Base-by-base conservation (phyloP, 768 basidiomycete species). In the Antrodiella citrinella region DNA sequence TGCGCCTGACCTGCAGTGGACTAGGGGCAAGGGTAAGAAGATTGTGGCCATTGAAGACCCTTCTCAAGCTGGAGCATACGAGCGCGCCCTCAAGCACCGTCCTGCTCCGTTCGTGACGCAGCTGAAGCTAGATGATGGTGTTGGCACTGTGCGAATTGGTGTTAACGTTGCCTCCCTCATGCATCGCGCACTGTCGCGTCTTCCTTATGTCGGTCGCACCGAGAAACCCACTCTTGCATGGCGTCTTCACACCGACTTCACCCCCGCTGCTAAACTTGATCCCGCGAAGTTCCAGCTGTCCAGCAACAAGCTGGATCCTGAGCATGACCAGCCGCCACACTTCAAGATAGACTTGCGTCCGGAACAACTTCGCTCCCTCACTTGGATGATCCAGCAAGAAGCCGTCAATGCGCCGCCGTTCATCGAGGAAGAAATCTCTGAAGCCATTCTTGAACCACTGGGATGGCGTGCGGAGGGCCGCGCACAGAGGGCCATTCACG, bases 391-490 rank as follows among this genome's bases (percentile, higher is more conserved):
- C 42, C 64, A 71, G 42, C 89, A 89, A 59, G 94, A 97, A 65
- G 69, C 76, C 1, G 50, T 58, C 1, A 69, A 79, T 26, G 79
- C 80, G 0, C 65, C 76, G 9, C 84, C 89, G 1, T 97, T 95
- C 63, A 64, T 92, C 23, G 94, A 97, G 65, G 92, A 97, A 63
- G 94, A 97, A 63, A 89, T 96, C 40, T 86, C 91, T 0, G 94
- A 97, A 65, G 90, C 91, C 3, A 78, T 89, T 43, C 72, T 94
- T 3, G 84, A 82, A 52, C 82, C 91, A 47, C 70, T 96, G 11
- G 89, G 91, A 4, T 97, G 94, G 94, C 76, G 91, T 57, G 91
- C 90, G n/a, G 92, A 96, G 65, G 93, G 88, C 38, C 84, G 89
- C 39, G 92, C 88, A 3, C 81, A 87, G 56, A 70, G 92, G 26